Conservation (phyloP, 768 basidiomycete species). For the Panus rudis region DNA sequence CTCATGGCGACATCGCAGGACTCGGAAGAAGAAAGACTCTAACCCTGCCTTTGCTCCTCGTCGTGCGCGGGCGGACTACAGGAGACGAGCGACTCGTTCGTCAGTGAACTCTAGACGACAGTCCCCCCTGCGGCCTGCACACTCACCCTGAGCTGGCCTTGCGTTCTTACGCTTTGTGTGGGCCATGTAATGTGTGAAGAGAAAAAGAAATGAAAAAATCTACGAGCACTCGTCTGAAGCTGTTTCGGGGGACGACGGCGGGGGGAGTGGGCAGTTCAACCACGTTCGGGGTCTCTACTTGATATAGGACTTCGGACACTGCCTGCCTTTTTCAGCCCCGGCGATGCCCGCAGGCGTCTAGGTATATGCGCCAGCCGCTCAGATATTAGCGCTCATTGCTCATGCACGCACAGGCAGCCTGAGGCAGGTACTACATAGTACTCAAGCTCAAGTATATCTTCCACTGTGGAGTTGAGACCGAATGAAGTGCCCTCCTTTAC, state of each 20-base stretch:
- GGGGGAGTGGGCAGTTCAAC: constrained; percentile 24
- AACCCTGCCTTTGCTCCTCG: constrained; percentile 51
- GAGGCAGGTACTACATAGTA: too few relatives aligned
- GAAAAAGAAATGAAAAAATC: too few relatives aligned
- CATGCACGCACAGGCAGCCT: too few relatives aligned
- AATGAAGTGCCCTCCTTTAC: too few relatives aligned
- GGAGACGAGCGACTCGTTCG: constrained; percentile 15
- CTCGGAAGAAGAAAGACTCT: constrained; percentile 19
- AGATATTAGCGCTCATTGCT: too few relatives aligned
- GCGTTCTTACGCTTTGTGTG: constrained; percentile 33
- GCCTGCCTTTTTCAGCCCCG: too few relatives aligned
- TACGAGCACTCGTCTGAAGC: too few relatives aligned
- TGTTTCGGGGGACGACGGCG: constrained; percentile 21
- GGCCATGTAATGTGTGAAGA: constrained; percentile 31
- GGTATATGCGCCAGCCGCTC: too few relatives aligned
- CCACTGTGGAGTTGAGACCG: too few relatives aligned
- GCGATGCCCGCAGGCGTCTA: too few relatives aligned
- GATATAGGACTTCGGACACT: constrained; percentile 22
- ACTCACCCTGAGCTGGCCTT: constrained; percentile 36
- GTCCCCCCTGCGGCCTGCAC: constrained; percentile 4
- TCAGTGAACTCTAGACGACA: constrained; percentile 15
- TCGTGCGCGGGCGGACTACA: constrained; percentile 50
- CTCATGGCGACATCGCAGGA: neutral
- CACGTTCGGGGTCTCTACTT: constrained; percentile 23
- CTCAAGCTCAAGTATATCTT: too few relatives aligned